Evolutionary conservation across 371 early-diverging fungal genomes (phyloP).

Genomic region (Mucor ambiguus): DNA sequence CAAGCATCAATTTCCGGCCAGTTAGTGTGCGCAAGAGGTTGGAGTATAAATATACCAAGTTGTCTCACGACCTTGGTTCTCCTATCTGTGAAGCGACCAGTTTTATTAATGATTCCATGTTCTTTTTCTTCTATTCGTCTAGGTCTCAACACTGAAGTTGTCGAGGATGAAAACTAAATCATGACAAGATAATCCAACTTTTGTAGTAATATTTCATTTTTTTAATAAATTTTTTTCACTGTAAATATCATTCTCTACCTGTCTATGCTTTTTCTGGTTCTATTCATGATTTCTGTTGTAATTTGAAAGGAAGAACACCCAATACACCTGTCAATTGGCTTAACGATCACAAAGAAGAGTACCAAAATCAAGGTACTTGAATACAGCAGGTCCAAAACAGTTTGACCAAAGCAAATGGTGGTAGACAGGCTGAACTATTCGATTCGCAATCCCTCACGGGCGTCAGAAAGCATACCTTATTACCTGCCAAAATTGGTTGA

Average conservation of each 20-base stretch:
- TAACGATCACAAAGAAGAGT: no score
- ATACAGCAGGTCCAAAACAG: no score
- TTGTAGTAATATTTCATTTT: neutral
- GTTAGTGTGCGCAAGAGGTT: slow-evolving; percentile 34
- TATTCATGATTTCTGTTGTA: no score
- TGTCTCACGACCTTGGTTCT: slow-evolving; percentile 14
- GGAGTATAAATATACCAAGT: slow-evolving; percentile 28
- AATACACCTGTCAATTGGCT: no score
- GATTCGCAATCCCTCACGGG: no score
- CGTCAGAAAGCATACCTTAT: no score
- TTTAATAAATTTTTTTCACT: slow-evolving; percentile 1
- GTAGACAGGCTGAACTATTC: no score
- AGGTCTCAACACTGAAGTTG: slow-evolving; percentile 21
- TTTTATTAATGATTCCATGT: neutral
- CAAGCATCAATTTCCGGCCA: slow-evolving; percentile 18
- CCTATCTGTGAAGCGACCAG: slow-evolving; percentile 34
- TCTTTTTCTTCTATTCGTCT: neutral
- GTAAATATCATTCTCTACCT: neutral
- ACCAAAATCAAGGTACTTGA: no score
- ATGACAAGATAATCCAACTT: neutral
- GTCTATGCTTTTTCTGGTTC: no score
- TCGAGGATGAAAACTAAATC: slow-evolving; percentile 19
- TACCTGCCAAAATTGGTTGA: no score
- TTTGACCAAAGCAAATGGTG: no score
- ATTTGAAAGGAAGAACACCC: no score